Percentiles rank a stretch among this genome's conserved stretches.
Conservation (phyloP, 148 eudicot species). For the Camellia japonica region DNA sequence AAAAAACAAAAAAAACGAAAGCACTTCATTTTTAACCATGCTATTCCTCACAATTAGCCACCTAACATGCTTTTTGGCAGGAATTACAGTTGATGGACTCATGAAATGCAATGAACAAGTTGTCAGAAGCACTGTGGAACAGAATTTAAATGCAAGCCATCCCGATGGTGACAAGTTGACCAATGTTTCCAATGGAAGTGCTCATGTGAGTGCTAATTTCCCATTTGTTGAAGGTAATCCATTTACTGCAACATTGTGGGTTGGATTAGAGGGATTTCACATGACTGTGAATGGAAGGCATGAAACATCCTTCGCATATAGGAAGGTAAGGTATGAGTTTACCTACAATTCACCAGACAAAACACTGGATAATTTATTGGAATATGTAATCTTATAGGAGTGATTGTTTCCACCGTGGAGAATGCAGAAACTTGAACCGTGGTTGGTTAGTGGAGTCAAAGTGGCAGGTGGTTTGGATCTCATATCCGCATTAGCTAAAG, state of each 20-base stretch:
- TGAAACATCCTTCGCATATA: conserved; percentile 79
- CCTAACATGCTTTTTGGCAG: neutral
- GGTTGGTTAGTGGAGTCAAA: conserved; percentile 74
- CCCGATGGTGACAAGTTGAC: conserved; percentile 28
- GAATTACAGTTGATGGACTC: conserved; percentile 53
- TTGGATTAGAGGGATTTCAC: conserved; percentile 87
- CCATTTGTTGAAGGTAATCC: conserved; percentile 76
- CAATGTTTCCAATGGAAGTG: conserved; percentile 38
- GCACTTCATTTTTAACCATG: neutral
- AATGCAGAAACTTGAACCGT: conserved; percentile 87
- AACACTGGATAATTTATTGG: neutral
- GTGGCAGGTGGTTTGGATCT: conserved; percentile 63
- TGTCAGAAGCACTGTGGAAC: conserved; percentile 35
- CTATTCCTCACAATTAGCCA: neutral
- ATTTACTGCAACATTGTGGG: conserved; percentile 82
- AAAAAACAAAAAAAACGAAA: neutral
- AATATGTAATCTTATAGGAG: neutral
- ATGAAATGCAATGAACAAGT: conserved; percentile 53
- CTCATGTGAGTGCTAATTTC: conserved; percentile 47
- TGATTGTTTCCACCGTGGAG: neutral
- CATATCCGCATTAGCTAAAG: conserved; percentile 71
- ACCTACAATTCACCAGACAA: neutral
- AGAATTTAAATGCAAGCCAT: conserved; percentile 39
- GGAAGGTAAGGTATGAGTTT: conserved; percentile 54
- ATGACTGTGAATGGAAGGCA: conserved; percentile 96